Percentiles rank a stretch among this genome's conserved stretches.
These are phyloP conservation scores for Claviceps spartinae DNA, from an alignment of 2,329 filamentous ascomycete species.

Conservation along the genomic window DNA sequence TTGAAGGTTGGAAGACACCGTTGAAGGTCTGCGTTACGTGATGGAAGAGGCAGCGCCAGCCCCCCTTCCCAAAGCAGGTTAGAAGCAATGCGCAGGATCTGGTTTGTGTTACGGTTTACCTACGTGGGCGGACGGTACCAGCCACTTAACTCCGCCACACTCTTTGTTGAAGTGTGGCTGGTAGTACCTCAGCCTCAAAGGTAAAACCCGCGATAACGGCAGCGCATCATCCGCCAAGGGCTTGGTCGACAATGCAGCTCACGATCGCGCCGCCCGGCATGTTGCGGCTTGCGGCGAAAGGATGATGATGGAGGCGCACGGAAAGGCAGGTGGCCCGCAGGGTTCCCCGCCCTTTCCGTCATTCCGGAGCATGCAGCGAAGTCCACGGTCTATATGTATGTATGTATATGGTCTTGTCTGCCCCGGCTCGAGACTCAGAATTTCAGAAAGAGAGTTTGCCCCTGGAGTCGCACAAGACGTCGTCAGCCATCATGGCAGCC, in stretches of 20 bases:
- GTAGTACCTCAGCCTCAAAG: not conserved
- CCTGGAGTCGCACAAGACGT: no score
- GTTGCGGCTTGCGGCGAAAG: not conserved
- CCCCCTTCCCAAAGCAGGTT: constrained; percentile 1
- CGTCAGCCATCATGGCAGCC: no score
- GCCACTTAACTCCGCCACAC: not conserved
- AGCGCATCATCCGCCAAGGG: not conserved
- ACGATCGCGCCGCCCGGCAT: not conserved
- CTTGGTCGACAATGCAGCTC: not conserved
- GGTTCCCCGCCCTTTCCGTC: not conserved
- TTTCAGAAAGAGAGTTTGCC: no score
- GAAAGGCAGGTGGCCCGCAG: not conserved
- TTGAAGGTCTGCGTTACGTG: not conserved
- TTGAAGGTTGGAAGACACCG: not conserved
- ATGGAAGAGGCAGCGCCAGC: constrained; percentile 6
- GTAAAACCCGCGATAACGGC: not conserved
- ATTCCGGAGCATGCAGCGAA: no score
- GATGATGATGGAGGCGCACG: not conserved
- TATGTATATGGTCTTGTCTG: no score
- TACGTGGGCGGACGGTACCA: not conserved
- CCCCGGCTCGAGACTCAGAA: no score
- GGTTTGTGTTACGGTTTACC: constrained; percentile 5
- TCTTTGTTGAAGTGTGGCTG: not conserved
- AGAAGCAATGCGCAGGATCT: not conserved
- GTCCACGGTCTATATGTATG: no score